A percentile compares a stretch with the other conserved stretches of the same genome.
Conservation (phyloP, 2,329 filamentous ascomycete genomes). For the Trichoderma sp. region DNA sequence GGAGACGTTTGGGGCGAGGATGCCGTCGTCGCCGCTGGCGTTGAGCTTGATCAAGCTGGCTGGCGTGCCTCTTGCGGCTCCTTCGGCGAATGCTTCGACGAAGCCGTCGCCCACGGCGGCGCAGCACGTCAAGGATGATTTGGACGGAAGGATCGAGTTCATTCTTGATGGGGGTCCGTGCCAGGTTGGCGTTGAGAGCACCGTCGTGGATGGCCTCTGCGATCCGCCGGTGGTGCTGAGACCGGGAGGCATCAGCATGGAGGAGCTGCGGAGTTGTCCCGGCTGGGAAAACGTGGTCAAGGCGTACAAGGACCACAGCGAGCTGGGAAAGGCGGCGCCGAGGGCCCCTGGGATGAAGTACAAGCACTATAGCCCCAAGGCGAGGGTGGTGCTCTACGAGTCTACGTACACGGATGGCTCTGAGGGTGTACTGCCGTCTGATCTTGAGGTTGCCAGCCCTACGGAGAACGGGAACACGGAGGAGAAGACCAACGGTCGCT, state of each 20-base stretch:
- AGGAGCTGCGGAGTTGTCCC: slow-evolving; percentile 69
- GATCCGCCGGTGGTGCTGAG: slow-evolving; percentile 78
- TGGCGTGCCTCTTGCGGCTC: slow-evolving; percentile 80
- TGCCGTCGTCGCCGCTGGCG: slow-evolving; percentile 84
- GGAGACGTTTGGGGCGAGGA: slow-evolving; percentile 82
- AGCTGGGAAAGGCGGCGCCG: slow-evolving; percentile 66
- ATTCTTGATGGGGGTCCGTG: slow-evolving; percentile 90
- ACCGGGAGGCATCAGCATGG: slow-evolving; percentile 84
- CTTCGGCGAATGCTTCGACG: slow-evolving; percentile 92
- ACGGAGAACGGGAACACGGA: slow-evolving; percentile 26
- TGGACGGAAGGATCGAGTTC: slow-evolving; percentile 77
- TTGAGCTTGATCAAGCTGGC: slow-evolving; percentile 81
- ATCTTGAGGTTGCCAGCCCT: slow-evolving; percentile 37
- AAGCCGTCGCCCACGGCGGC: slow-evolving; percentile 90
- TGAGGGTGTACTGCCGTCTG: slow-evolving; percentile 43
- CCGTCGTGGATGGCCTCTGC: slow-evolving; percentile 88
- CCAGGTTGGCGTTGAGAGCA: slow-evolving; percentile 90
- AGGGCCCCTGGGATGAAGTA: slow-evolving; percentile 98
- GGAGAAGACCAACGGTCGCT: slow-evolving; percentile 43
- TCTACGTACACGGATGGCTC: slow-evolving; percentile 44
- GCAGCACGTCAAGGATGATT: slow-evolving; percentile 83
- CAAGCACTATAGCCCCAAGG: slow-evolving; percentile 92
- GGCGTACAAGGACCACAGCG: slow-evolving; percentile 76
- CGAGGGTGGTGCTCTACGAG: slow-evolving; percentile 82
- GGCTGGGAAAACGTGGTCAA: slow-evolving; percentile 81